Percentiles rank a stretch among this genome's conserved stretches.
Evolutionary conservation across 805 yeast species (phyloP).

Genomic region (Metschnikowia lachancei): DNA sequence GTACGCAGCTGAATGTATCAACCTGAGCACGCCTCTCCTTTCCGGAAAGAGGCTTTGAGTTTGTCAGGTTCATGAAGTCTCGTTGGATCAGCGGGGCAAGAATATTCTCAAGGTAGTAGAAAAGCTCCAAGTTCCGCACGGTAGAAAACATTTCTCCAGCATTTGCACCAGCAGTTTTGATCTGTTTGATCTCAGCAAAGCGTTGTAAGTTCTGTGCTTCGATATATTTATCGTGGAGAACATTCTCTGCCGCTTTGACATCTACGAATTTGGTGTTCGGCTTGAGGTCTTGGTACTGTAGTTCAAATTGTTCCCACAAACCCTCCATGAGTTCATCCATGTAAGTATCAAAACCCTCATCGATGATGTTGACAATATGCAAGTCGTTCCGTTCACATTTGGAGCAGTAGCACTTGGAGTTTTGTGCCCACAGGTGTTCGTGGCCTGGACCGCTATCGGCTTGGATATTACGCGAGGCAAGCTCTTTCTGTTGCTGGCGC

Average conservation of each 20-base stretch:
- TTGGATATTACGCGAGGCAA: conserved; percentile 2
- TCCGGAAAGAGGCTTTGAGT: neutral
- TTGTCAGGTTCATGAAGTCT: neutral
- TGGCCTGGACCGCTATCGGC: conserved; percentile 8
- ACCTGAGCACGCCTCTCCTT: conserved; percentile 3
- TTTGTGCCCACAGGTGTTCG: conserved; percentile 9
- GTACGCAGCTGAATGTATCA: conserved; percentile 9
- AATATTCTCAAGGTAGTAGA: conserved; percentile 9
- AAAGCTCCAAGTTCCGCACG: conserved; percentile 11
- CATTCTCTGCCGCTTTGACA: conserved; percentile 5
- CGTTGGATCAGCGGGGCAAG: conserved; percentile 7
- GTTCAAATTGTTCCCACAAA: conserved; percentile 12
- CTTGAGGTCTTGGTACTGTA: conserved; percentile 7
- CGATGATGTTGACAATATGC: conserved; percentile 39
- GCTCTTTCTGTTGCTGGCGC: conserved; percentile 37
- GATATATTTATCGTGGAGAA: conserved; percentile 1
- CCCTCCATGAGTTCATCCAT: conserved; percentile 10
- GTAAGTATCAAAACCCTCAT: conserved; percentile 35
- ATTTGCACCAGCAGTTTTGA: conserved; percentile 6
- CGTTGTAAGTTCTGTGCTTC: conserved; percentile 8
- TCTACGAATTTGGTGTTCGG: conserved; percentile 7
- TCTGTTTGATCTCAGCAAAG: conserved; percentile 10
- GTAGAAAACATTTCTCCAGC: conserved; percentile 9
- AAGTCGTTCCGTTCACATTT: conserved; percentile 73
- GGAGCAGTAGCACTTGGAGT: conserved; percentile 57